A percentile compares a stretch with the other conserved stretches of the same genome.
These are phyloP conservation scores for Herpetospermum pedunculosum DNA, from an alignment of 306 rosid species.

Conservation along the genomic window DNA sequence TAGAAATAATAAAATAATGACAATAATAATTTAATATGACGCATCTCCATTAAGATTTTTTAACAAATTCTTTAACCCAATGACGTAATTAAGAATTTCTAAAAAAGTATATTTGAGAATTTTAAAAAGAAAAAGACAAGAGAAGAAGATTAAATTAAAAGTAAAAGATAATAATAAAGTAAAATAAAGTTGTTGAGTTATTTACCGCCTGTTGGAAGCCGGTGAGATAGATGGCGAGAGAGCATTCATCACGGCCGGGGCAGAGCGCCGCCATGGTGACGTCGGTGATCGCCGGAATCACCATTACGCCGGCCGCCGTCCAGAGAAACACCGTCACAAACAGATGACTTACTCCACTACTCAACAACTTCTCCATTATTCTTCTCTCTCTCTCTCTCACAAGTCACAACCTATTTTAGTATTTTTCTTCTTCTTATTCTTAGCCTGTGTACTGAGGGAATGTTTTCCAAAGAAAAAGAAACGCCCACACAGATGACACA, in stretches of 20 bases:
- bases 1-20: too few relatives aligned
- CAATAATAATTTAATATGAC: too few relatives aligned
- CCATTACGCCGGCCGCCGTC: conserved; percentile 16
- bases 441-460: background rate
- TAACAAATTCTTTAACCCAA: too few relatives aligned
- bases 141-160: background rate
- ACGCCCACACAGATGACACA: too few relatives aligned
- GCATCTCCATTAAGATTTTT: too few relatives aligned
- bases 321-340: conserved; percentile 48
- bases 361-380: conserved; percentile 24
- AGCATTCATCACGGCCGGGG: conserved; percentile 55
- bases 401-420: too few relatives aligned
- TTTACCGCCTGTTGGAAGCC: conserved; percentile 66
- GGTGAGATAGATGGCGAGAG: conserved; percentile 82
- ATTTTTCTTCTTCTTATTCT: background rate
- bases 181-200: background rate
- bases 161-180: background rate
- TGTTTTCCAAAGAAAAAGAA: background rate
- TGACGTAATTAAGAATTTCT: too few relatives aligned
- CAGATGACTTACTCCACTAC: conserved; percentile 28
- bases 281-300: conserved; percentile 46
- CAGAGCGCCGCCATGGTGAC: conserved; percentile 66
- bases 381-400: background rate
- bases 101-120: too few relatives aligned
- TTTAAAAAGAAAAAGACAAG: background rate